Evolutionary conservation across 164 flowering plant genomes (phyloP).

Genomic region (Aristolochia contorta): DNA sequence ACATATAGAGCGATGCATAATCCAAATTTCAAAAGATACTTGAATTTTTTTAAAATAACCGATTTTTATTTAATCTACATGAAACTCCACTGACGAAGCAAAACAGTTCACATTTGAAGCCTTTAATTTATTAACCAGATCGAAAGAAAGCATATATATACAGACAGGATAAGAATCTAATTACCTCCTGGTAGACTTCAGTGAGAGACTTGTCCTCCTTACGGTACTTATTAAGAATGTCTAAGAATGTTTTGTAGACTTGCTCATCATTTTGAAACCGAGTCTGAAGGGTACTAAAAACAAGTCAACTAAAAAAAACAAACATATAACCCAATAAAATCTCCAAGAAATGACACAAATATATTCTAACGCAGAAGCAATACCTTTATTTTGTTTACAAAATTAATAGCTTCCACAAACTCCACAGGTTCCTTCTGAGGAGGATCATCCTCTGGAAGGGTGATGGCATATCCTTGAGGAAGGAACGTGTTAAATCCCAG

Average conservation of each 20-base stretch:
- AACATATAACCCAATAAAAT: neutral
- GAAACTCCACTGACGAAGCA: too few relatives aligned
- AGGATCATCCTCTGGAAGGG: constrained; percentile 66
- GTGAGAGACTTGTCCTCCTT: constrained; percentile 64
- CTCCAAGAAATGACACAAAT: too few relatives aligned
- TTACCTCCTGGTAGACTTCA: constrained; percentile 74
- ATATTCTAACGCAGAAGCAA: neutral
- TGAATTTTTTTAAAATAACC: too few relatives aligned
- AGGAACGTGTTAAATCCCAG: constrained; percentile 92
- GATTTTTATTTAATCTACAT: too few relatives aligned
- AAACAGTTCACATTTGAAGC: too few relatives aligned
- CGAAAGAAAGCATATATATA: too few relatives aligned
- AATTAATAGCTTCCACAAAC: constrained; percentile 76
- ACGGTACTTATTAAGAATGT: constrained; percentile 75
- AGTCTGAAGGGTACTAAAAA: constrained; percentile 37
- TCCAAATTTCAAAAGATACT: too few relatives aligned
- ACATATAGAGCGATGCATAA: too few relatives aligned
- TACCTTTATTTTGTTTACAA: constrained; percentile 90
- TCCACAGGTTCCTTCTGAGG: constrained; percentile 62
- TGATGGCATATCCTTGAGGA: constrained; percentile 87
- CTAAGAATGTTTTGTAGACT: constrained; percentile 79
- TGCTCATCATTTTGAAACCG: constrained; percentile 76
- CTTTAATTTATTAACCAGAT: too few relatives aligned
- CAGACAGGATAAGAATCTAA: too few relatives aligned
- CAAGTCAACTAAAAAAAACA: neutral